Evolutionary conservation across 306 rosid genomes (phyloP), one percentile per base, ranked within the genome.

Genomic region (Hippophae tibetana): DNA sequence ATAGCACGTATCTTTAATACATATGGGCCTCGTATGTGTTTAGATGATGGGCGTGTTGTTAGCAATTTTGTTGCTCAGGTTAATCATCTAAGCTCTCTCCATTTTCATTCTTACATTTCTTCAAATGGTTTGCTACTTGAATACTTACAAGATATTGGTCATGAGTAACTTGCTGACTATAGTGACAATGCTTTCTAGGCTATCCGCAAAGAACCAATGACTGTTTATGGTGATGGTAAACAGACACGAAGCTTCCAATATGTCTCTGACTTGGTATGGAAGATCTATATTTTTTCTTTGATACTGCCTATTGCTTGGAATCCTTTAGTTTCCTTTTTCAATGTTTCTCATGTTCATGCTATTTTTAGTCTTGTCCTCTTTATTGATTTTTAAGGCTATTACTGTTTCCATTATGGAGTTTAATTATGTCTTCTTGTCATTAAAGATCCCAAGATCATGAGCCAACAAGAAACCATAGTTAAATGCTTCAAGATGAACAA

Each of bases 21-120:
- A 3, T 89, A 89, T 63, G 95, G 95, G 41, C 97, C 95, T 8
- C 97, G 97, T 54, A 89, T 89, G 97, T 89, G 97, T 72, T 77
- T 89, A 60, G 97, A 89, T 80, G 97, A 89, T 75, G 97, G 97
- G n/a, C 97, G 97, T 63, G 97, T 89, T n/a, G 97, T 89, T 45
- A 89, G 97, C 87, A 89, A 89, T 65, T 89, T 89, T 70, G 95
- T 89, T 78, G 97, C 97, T 47, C 97, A 89, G 95, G 97, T 89
- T 62, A 63, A 8, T 58, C 63, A 65, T 53, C 27, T 18, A 47
- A 10, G 38, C 63, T 62, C 7, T 52, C 65, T 38, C 57, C 47
- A 47, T 42, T 58, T 47, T 42, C n/a, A 8, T 56, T 66, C 49
- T 25, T 6, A 23, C 12, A 7, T 51, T 41, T 54, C 31, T 67